Evolutionary conservation across 2,329 filamentous ascomycete species (phyloP).

Genomic region (Incumbomyces lentus): DNA sequence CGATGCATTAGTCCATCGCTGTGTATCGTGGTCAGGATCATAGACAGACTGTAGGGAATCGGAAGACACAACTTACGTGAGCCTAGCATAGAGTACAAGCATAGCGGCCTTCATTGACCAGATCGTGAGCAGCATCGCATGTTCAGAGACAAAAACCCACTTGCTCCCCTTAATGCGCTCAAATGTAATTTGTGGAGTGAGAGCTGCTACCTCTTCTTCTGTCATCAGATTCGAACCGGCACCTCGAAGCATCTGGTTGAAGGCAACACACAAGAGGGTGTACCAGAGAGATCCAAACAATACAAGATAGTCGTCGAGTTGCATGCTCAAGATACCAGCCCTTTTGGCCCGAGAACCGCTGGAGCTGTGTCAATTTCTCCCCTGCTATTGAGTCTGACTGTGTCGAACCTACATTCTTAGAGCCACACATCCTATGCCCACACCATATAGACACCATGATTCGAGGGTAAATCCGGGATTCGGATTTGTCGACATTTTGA

Average conservation of each 20-base stretch:
- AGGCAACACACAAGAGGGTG: constrained; percentile 43
- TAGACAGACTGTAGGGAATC: no score
- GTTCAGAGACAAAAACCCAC: constrained; percentile 52
- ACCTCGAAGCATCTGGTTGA: constrained; percentile 44
- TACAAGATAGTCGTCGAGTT: constrained; percentile 49
- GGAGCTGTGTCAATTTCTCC: constrained; percentile 3
- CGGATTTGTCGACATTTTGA: neutral
- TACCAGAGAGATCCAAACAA: constrained; percentile 44
- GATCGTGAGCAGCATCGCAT: constrained; percentile 48
- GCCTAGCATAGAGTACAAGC: constrained; percentile 42
- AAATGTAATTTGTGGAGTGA: constrained; percentile 38
- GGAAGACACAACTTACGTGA: constrained; percentile 29
- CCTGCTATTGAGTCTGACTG: constrained; percentile 28
- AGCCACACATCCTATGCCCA: constrained; percentile 28
- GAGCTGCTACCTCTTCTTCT: constrained; percentile 31
- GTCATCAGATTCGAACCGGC: constrained; percentile 53
- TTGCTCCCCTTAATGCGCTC: constrained; percentile 46
- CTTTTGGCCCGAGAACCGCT: constrained; percentile 32
- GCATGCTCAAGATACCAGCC: constrained; percentile 40
- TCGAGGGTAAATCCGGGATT: constrained; percentile 17
- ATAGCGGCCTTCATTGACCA: constrained; percentile 47
- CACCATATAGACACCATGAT: constrained; percentile 32
- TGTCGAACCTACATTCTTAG: constrained; percentile 32
- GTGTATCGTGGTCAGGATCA: neutral
- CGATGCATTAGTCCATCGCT: constrained; percentile 16